A percentile compares a stretch with the other conserved stretches of the same genome.
phyloP scores from a whole-genome alignment of 805 yeast genomes.

The Yarrowia osloensis region DNA sequence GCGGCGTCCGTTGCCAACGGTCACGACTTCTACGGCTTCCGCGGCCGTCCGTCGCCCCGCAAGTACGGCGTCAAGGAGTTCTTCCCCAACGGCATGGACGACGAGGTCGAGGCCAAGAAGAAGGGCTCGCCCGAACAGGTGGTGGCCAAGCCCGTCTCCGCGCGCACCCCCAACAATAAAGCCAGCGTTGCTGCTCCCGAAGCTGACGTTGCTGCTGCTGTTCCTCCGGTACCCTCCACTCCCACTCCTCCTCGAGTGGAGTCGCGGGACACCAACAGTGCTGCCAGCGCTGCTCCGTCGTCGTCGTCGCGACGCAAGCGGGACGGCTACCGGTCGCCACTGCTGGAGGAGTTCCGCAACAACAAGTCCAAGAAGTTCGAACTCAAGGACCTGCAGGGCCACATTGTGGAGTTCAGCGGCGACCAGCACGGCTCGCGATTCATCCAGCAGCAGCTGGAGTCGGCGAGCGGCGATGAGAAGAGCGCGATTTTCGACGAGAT shows the following conservation, averaged over 20 bases:
- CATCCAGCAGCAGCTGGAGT: constrained; percentile 82
- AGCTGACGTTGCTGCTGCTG: not conserved
- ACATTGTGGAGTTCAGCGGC: constrained; percentile 85
- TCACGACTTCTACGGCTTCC: constrained; percentile 27
- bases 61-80: constrained; percentile 29
- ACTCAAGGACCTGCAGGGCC: constrained; percentile 77
- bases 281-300: constrained; percentile 2
- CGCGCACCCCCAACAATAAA: not conserved
- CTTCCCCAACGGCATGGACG: constrained; percentile 30
- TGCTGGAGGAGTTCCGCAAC: constrained; percentile 81
- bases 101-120: constrained; percentile 17
- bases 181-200: not conserved
- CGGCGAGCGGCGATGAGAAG: constrained; percentile 65
- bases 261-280: not conserved
- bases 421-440: constrained; percentile 98
- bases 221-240: not conserved
- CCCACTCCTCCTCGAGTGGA: constrained; percentile 20
- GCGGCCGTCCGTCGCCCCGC: constrained; percentile 9
- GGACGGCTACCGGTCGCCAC: constrained; percentile 45
- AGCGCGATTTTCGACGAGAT: constrained; percentile 84
- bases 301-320: constrained; percentile 27
- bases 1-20: constrained; percentile 1
- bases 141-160: constrained; percentile 8
- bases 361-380: constrained; percentile 62
- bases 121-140: constrained; percentile 28